Percentiles rank a stretch among this genome's conserved stretches.
phyloP scores from a whole-genome alignment of 2,329 filamentous ascomycete genomes.

The Botrytis sinoallii region DNA sequence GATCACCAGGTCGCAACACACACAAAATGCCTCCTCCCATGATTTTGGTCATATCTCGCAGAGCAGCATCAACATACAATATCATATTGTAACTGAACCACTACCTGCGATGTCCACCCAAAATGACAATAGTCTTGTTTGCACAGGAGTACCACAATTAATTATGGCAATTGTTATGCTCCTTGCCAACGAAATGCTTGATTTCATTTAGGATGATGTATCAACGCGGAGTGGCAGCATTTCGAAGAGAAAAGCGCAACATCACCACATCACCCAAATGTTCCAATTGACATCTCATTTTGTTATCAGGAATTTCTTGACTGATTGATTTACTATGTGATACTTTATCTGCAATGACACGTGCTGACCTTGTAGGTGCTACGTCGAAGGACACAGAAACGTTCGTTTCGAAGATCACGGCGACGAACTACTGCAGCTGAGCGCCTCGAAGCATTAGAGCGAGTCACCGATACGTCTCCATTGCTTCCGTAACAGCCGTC shows the following conservation, averaged over 20 bases:
- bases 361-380: slow-evolving; percentile 38
- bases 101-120: slow-evolving; percentile 28
- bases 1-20: slow-evolving; percentile 35
- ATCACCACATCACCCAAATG: slow-evolving; percentile 22
- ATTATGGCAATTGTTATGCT: slow-evolving; percentile 5
- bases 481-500: slow-evolving; percentile 30
- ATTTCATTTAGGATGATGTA: neutral
- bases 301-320: slow-evolving; percentile 29
- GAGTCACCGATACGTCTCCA: slow-evolving; percentile 27
- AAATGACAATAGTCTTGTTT: neutral
- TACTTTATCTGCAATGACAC: slow-evolving; percentile 37
- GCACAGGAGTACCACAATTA: neutral
- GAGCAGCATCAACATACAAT: slow-evolving; percentile 20
- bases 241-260: slow-evolving; percentile 28
- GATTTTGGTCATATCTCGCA: slow-evolving; percentile 29
- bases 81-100: slow-evolving; percentile 21
- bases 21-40: slow-evolving; percentile 30
- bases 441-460: slow-evolving; percentile 35
- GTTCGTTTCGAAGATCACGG: slow-evolving; percentile 34
- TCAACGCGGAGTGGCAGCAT: slow-evolving; percentile 13
- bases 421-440: slow-evolving; percentile 37
- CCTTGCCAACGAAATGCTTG: slow-evolving; percentile 4
- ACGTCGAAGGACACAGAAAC: slow-evolving; percentile 35
- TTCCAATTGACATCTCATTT: slow-evolving; percentile 27
- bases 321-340: slow-evolving; percentile 30